Evolutionary conservation across 805 yeast species (phyloP), one percentile per base, ranked within the genome.

Genomic region (Metschnikowia hibisci): DNA sequence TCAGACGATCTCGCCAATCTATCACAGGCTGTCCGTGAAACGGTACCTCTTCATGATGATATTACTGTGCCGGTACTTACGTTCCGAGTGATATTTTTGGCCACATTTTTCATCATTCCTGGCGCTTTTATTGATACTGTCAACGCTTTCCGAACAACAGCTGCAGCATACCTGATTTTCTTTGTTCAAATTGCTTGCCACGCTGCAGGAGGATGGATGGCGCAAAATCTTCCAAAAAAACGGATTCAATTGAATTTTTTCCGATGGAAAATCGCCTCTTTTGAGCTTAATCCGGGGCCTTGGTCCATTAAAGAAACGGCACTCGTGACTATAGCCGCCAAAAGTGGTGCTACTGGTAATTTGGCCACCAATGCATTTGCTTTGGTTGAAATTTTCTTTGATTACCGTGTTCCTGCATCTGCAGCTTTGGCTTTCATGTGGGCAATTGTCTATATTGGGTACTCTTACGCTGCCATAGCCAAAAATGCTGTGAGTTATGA

Each of bases 231-330:
- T 3, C 81, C 81, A 0, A 41, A 52, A 8, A 61, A 54, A 41
- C 44, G 39, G 11, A 44, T 66, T 6, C 41, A 39, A 4, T 32
- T 58, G 5, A 51, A 56, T 5, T 40, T 54, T 6, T 51, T 55
- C 39, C 27, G 40, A 12, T 33, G 28, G 11, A 15, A 11, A 11
- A 12, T 28, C 12, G 34, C 16, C 11, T 46, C 48, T 25, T 66
- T 74, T 48, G 61, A 62, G 41, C 26, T 50, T 28, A 76, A 77
- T 45, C 81, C 82, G 0, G 76, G 79, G 2, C 80, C 81, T 0
- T 77, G 80, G 80, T 60, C 77, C 4, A 68, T 77, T 33, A 76
- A 76, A 45, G 81, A 77, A 51, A 68, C 80, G 7, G 73, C 77
- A 27, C 44, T 81, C 63, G 67, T 78, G 29, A 72, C 79, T 7